Base-by-base conservation (phyloP, 1,139 yeast species). In the Taiozyma sp. region DNA sequence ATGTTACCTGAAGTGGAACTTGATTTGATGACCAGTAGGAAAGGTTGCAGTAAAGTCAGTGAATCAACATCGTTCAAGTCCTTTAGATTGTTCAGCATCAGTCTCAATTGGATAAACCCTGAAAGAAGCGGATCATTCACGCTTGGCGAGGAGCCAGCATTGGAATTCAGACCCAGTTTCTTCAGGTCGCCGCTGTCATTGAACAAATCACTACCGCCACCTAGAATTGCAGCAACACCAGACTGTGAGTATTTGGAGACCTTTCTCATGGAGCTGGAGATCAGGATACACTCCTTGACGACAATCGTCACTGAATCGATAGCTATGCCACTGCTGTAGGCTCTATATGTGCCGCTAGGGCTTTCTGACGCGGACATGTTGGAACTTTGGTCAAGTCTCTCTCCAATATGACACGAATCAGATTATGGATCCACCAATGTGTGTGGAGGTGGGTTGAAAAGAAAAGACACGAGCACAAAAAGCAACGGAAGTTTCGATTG, bases 211-310 rank as follows among this genome's bases (percentile, higher is more conserved):
- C 66, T 65, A 40, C 60, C 61, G 10, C 75, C 73, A 3, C 95
- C 88, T 43, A 91, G 72, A 44, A 91, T 81, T 8, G 96, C 90
- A 7, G 97, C 95, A 46, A 90, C 95, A 4, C 97, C 96, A 41
- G 91, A 81, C 58, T 85, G 89, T 6, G 72, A 66, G 82, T 88
- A 85, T 57, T 95, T 80, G 48, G 87, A 77, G 64, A 83, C 80
- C 66, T 91, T 91, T 48, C 99, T 77, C 97, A 93, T 90, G 32
- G 95, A 93, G 16, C 96, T 85, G 21, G 95, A 83, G 52, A 93
- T 80, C 50, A 85, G 76, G 66, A 89, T 85, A 66, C 97, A 89
- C 70, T 93, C 98, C 65, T 88, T 88, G 56, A 89, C 83, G 56
- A 89, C 85, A 58, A 91, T 80, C 6, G 96, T 87, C 54, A 86